phyloP scores from a whole-genome alignment of 2,329 filamentous ascomycete genomes.

The Madurella mycetomatis region DNA sequence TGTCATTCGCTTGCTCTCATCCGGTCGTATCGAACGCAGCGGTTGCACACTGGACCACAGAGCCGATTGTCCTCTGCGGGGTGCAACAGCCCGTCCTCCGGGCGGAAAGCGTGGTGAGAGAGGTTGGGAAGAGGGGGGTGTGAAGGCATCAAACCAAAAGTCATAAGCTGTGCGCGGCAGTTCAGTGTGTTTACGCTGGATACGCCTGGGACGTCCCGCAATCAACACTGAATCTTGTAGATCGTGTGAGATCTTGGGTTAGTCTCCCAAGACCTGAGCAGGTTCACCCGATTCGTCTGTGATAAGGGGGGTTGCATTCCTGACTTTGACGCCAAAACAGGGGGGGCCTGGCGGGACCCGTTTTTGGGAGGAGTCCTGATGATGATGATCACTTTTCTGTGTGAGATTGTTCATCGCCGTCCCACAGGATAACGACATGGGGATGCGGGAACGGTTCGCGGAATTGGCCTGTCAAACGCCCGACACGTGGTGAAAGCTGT shows the following conservation, averaged over 20 bases:
- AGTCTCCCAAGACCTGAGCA: conserved; percentile 12
- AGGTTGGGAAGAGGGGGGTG: not conserved
- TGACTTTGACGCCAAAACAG: not conserved
- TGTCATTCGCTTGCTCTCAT: no score
- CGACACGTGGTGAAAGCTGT: conserved; percentile 5
- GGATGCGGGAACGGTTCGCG: not conserved
- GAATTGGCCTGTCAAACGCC: not conserved
- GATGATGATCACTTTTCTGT: not conserved
- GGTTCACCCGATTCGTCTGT: conserved; percentile 10
- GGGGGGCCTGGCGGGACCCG: not conserved
- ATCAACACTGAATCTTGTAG: conserved; percentile 3
- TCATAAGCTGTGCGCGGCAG: not conserved
- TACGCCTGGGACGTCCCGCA: not conserved
- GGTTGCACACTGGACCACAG: no score
- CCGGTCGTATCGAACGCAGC: no score
- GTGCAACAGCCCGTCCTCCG: not conserved
- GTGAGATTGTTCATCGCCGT: not conserved
- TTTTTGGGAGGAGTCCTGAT: not conserved
- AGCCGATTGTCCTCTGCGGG: no score
- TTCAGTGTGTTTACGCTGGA: not conserved
- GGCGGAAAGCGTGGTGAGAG: no score
- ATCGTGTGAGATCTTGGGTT: conserved; percentile 17
- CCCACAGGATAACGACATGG: not conserved
- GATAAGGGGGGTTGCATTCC: conserved; percentile 8
- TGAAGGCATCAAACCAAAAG: not conserved